Conservation (phyloP, 345 rosid species). For the Carallia brachiata region DNA sequence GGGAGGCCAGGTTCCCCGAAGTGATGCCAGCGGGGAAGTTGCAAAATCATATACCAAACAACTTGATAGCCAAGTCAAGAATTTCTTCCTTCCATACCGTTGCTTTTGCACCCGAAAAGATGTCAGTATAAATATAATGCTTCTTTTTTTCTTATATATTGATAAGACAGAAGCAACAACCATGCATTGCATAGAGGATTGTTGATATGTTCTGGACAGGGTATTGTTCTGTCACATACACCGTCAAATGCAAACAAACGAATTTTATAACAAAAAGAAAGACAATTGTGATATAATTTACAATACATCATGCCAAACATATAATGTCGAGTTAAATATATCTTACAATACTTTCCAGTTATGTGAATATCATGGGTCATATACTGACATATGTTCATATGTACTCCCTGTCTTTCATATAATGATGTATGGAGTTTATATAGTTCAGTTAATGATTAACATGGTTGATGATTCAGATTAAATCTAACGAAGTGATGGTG, state of each 20-base stretch:
- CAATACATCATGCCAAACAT: too few relatives aligned
- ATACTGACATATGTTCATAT: background rate
- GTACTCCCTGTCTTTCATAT: background rate
- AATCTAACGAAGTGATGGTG: constrained; percentile 49
- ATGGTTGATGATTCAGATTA: constrained; percentile 39
- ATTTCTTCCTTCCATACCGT: constrained; percentile 78
- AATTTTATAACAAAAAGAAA: too few relatives aligned
- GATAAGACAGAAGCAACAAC: too few relatives aligned
- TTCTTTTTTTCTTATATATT: too few relatives aligned
- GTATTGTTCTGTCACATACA: background rate
- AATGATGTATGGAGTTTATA: background rate
- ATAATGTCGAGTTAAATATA: too few relatives aligned
- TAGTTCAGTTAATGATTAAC: background rate
- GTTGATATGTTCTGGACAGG: background rate
- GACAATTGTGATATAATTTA: too few relatives aligned
- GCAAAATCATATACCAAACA: constrained; percentile 27
- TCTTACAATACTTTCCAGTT: too few relatives aligned
- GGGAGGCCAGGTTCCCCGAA: constrained; percentile 30
- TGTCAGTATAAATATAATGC: constrained; percentile 29
- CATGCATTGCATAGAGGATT: background rate
- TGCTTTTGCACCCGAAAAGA: constrained; percentile 80
- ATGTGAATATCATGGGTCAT: background rate
- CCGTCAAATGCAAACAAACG: too few relatives aligned
- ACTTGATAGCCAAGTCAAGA: constrained; percentile 38
- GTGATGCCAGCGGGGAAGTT: constrained; percentile 28